Evolutionary conservation across 129 eudicot genomes (phyloP), one percentile per base, ranked within the genome.

Genomic region (Chrysanthemum seticuspe): DNA sequence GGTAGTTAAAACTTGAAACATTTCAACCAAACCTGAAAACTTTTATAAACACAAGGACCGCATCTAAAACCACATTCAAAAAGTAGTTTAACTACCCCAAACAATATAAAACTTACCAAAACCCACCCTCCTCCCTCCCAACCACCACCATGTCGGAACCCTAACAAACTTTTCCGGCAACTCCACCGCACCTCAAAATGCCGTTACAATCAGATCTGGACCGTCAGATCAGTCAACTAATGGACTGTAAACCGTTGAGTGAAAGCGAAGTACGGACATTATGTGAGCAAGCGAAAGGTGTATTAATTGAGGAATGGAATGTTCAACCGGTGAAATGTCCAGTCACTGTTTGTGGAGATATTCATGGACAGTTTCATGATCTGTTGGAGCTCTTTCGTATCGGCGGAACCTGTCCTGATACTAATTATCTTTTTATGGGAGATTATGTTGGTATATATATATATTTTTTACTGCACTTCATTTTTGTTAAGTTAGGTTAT

Each of bases 191-290:
- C 62, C 29, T 66, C 61, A 75, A 40, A 62, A 81, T 85, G 88
- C 88, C 88, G 79, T 85, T 70, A 34, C 86, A 81, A 59, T 83
- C 79, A 79, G 86, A 85, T 85, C 88, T 85, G 13, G 88, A 85
- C 70, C 83, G 88, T 74, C 85, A 84, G 82, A 84, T 84, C 83
- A 76, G 59, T 53, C 88, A 80, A 63, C 47, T 84, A 78, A 80
- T 78, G 80, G 88, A 85, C 15, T 85, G 88, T 57, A 85, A 85
- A 72, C 81, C 88, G 76, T 62, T 85, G 74, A 61, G 79, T 57
- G 88, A 85, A 75, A 69, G 73, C 19, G 88, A 85, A 64, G 88
- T 81, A 63, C 64, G 79, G 81, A 34, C 83, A 65, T 57, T 85
- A 9, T 85, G 88, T 55, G 88, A 85, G 59, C 86, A 81, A 67